Conservation (phyloP, 495 filamentous ascomycete genomes). For the Penicillium pulvis region DNA sequence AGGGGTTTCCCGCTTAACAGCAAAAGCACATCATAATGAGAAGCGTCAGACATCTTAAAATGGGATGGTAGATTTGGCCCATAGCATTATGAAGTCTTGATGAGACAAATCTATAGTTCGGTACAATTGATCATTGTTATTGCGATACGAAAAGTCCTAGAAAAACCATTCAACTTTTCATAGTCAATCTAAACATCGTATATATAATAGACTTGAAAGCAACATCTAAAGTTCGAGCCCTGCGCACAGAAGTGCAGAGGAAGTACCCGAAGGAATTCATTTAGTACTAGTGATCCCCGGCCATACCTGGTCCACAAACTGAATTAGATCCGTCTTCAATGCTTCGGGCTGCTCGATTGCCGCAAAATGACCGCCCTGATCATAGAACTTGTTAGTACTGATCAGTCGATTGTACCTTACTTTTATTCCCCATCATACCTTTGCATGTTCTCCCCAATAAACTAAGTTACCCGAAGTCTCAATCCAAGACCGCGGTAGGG, state of each 20-base stretch:
- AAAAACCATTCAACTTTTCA: too few relatives aligned
- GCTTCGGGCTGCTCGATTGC: conserved; percentile 57
- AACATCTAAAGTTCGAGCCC: not conserved
- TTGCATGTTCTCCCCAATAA: conserved; percentile 47
- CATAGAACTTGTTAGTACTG: not conserved
- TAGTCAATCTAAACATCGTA: too few relatives aligned
- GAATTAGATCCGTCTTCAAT: conserved; percentile 58
- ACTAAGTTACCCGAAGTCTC: conserved; percentile 51
- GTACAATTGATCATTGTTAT: too few relatives aligned
- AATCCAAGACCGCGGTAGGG: conserved; percentile 52
- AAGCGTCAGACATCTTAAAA: too few relatives aligned
- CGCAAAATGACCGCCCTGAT: conserved; percentile 65
- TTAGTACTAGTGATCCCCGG: conserved; percentile 11
- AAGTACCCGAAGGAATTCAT: not conserved
- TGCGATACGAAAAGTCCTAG: too few relatives aligned
- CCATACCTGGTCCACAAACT: conserved; percentile 55
- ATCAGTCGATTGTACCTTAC: not conserved
- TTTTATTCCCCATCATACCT: conserved; percentile 16
- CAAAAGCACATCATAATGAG: not conserved
- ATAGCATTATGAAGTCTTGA: not conserved
- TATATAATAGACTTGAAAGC: too few relatives aligned
- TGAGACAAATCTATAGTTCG: not conserved
- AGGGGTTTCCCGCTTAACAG: not conserved
- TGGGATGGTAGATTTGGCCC: too few relatives aligned
- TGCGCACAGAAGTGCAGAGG: not conserved